Conservation (phyloP, 257 asterid species). For the Petunia axillaris region DNA sequence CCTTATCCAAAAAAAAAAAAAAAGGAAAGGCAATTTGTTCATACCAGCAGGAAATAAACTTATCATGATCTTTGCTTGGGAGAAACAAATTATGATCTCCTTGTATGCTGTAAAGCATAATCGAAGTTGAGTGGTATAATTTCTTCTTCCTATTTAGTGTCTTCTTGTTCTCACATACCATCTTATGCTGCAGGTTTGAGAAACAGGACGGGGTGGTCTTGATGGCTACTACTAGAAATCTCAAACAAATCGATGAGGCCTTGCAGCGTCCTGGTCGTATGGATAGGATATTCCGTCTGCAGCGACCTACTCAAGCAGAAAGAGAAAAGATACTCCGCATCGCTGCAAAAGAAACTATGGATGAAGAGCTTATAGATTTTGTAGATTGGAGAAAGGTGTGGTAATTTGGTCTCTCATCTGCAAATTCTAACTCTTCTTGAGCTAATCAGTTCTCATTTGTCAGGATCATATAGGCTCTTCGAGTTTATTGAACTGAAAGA, state of each 20-base stretch:
- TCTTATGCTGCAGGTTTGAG: constrained; percentile 68
- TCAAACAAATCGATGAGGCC: constrained; percentile 87
- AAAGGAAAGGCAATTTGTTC: neutral
- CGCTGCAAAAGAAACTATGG: constrained; percentile 93
- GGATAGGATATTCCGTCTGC: constrained; percentile 98
- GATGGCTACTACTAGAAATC: constrained; percentile 96
- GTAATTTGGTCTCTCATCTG: constrained; percentile 18
- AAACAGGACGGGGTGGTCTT: constrained; percentile 98
- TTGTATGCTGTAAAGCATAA: neutral
- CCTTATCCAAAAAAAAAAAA: no score
- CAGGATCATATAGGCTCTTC: constrained; percentile 15
- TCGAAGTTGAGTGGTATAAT: constrained; percentile 10
- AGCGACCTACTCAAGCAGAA: constrained; percentile 82
- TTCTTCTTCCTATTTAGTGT: constrained; percentile 9
- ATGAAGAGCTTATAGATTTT: constrained; percentile 75
- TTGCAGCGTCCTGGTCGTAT: constrained; percentile 97
- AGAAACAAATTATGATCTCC: constrained; percentile 12
- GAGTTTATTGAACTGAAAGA: constrained; percentile 17
- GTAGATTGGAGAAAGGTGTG: constrained; percentile 93
- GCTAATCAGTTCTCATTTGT: constrained; percentile 10
- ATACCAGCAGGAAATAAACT: neutral
- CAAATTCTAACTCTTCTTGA: neutral
- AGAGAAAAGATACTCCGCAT: constrained; percentile 73
- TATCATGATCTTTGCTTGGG: neutral
- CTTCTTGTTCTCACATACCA: constrained; percentile 31